phyloP scores from a whole-genome alignment of 441 rosid species.

The Geranium incanum region DNA sequence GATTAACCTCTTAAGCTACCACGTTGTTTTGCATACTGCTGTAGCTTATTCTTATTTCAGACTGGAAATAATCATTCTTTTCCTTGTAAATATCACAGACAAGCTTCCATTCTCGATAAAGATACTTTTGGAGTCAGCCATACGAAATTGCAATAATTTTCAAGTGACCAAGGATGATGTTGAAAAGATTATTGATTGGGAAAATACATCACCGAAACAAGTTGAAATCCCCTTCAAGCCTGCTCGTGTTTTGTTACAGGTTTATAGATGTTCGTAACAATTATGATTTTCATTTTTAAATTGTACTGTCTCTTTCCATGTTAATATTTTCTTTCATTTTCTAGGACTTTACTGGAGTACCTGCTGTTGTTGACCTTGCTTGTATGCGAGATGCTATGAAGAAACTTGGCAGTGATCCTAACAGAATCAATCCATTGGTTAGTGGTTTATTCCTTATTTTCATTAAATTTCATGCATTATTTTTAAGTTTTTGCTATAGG shows the following conservation, averaged over 20 bases:
- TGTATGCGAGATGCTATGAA: slow-evolving; percentile 61
- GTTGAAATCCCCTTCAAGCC: slow-evolving; percentile 71
- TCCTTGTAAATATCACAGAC: slow-evolving; percentile 26
- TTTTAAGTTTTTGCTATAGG: not conserved
- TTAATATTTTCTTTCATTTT: not conserved
- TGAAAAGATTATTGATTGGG: slow-evolving; percentile 64
- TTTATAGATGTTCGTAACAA: slow-evolving; percentile 12
- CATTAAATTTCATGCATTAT: not conserved
- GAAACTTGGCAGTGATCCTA: slow-evolving; percentile 47
- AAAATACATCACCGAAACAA: slow-evolving; percentile 47
- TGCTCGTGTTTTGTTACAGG: slow-evolving; percentile 56
- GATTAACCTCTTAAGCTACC: not conserved
- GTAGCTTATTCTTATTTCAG: not conserved
- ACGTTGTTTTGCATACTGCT: not conserved
- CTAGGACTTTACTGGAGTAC: slow-evolving; percentile 64
- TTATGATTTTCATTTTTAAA: not conserved
- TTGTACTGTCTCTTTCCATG: not conserved
- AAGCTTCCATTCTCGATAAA: slow-evolving; percentile 48
- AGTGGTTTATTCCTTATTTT: slow-evolving; percentile 15
- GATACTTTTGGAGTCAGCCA: slow-evolving; percentile 58
- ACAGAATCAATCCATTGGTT: slow-evolving; percentile 61
- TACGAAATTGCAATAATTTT: slow-evolving; percentile 51
- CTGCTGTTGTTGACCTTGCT: slow-evolving; percentile 58
- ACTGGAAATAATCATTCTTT: not conserved
- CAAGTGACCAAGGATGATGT: slow-evolving; percentile 54